Conservation (phyloP, 257 asterid genomes). For the Ilex asprella region DNA sequence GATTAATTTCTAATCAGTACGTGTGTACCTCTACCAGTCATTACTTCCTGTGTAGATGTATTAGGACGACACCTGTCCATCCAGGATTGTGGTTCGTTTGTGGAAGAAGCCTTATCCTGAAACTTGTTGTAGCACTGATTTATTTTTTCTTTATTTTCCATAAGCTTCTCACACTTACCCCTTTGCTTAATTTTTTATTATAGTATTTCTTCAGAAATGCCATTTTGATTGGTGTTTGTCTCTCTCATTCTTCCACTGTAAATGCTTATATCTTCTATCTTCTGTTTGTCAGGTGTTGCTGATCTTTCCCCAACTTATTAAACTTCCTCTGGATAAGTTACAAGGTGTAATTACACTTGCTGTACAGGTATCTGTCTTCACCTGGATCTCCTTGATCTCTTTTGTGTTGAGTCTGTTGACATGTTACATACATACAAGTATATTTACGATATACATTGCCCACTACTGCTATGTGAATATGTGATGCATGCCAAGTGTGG, state of each 20-base stretch:
- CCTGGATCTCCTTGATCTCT: conserved; percentile 3
- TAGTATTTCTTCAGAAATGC: conserved; percentile 2
- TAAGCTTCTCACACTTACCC: neutral
- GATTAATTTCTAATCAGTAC: too few species aligned
- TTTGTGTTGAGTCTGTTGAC: neutral
- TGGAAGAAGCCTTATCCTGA: conserved; percentile 8
- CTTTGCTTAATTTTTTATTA: neutral
- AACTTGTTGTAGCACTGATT: conserved; percentile 7
- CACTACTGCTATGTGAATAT: too few species aligned
- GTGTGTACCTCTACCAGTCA: neutral
- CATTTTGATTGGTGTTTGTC: conserved; percentile 1
- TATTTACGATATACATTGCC: too few species aligned
- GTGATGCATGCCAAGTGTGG: too few species aligned
- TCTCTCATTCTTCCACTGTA: conserved; percentile 4
- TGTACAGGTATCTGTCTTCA: conserved; percentile 58
- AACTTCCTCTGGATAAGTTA: conserved; percentile 71
- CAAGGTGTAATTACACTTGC: conserved; percentile 70
- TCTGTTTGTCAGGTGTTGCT: conserved; percentile 56
- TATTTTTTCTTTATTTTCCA: neutral
- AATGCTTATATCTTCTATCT: conserved; percentile 3
- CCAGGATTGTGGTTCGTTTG: neutral
- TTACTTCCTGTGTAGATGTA: neutral
- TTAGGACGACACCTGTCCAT: neutral
- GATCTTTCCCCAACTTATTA: conserved; percentile 74
- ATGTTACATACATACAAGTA: neutral